Evolutionary conservation across 192 early-diverging fungal species (phyloP).

Genomic region (Coemansia sp.): DNA sequence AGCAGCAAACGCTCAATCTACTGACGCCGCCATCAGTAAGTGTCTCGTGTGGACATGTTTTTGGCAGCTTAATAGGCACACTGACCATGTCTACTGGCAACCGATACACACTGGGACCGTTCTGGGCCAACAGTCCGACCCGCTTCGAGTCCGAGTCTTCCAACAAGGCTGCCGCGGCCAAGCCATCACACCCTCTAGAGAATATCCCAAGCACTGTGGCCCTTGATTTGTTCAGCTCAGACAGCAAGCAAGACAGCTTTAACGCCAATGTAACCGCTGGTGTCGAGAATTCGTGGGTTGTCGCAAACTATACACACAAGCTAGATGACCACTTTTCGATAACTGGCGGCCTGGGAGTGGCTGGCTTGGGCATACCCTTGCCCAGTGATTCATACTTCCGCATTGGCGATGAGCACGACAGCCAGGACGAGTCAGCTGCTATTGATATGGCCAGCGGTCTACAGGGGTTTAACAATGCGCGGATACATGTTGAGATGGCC

Average conservation of each 20-base stretch:
- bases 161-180: neutral
- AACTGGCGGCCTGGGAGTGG: constrained; percentile 3
- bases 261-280: constrained; percentile 16
- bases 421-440: neutral
- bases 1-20: constrained; percentile 56
- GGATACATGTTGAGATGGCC: constrained; percentile 13
- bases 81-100: constrained; percentile 76
- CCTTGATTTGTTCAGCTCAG: constrained; percentile 9
- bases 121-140: constrained; percentile 26
- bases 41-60: constrained; percentile 62
- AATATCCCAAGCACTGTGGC: constrained; percentile 24
- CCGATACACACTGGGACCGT: constrained; percentile 33
- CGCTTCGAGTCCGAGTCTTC: neutral
- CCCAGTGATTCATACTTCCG: constrained; percentile 2
- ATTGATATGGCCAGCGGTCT: neutral
- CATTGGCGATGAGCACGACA: constrained; percentile 6
- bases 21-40: constrained; percentile 66
- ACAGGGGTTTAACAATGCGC: constrained; percentile 15
- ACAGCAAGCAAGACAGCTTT: constrained; percentile 8
- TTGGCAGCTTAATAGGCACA: constrained; percentile 68
- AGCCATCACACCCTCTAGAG: neutral
- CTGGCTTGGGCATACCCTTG: constrained; percentile 12
- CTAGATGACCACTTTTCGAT: constrained; percentile 37
- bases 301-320: constrained; percentile 14
- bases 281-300: constrained; percentile 17